A percentile compares a stretch with the other conserved stretches of the same genome.
phyloP scores from a whole-genome alignment of 495 filamentous ascomycete species.

The Thermothielavioides terrestris region DNA sequence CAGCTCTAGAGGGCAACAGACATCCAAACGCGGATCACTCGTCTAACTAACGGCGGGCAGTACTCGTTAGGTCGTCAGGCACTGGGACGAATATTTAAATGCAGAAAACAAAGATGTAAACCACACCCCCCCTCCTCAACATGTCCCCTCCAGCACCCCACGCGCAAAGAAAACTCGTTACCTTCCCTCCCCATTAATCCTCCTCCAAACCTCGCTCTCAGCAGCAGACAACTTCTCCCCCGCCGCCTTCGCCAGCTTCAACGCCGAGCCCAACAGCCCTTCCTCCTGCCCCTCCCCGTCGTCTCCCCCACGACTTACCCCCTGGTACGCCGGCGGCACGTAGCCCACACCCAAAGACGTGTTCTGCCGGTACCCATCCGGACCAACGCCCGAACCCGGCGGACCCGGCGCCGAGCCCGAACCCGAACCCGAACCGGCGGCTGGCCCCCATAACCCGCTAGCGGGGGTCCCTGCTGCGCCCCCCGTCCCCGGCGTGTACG shows the following conservation, averaged over 20 bases:
- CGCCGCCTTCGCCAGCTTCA: slow-evolving; percentile 52
- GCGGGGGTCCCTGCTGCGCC: too few species aligned
- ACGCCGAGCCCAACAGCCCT: slow-evolving; percentile 47
- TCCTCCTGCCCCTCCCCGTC: slow-evolving; percentile 32
- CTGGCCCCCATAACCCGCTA: too few species aligned
- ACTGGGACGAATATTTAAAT: too few species aligned
- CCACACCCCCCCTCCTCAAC: neutral
- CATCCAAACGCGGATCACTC: too few species aligned
- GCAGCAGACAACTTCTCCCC: slow-evolving; percentile 53
- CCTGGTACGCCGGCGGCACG: slow-evolving; percentile 4
- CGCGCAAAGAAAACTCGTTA: too few species aligned
- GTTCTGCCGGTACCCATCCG: slow-evolving; percentile 47
- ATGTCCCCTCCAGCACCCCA: neutral
- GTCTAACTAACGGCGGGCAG: too few species aligned
- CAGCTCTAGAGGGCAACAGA: too few species aligned
- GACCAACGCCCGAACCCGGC: slow-evolving; percentile 4
- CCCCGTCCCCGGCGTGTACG: neutral
- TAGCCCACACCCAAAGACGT: slow-evolving; percentile 32
- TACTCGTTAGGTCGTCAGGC: too few species aligned
- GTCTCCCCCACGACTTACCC: neutral
- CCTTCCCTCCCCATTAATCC: slow-evolving; percentile 45
- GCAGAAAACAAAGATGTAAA: too few species aligned
- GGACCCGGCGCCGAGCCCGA: neutral
- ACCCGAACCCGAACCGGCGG: too few species aligned
- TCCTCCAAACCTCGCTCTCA: slow-evolving; percentile 64